These are phyloP conservation scores for Hygrophorus russula DNA, from an alignment of 768 basidiomycete genomes.

Conservation along the genomic window DNA sequence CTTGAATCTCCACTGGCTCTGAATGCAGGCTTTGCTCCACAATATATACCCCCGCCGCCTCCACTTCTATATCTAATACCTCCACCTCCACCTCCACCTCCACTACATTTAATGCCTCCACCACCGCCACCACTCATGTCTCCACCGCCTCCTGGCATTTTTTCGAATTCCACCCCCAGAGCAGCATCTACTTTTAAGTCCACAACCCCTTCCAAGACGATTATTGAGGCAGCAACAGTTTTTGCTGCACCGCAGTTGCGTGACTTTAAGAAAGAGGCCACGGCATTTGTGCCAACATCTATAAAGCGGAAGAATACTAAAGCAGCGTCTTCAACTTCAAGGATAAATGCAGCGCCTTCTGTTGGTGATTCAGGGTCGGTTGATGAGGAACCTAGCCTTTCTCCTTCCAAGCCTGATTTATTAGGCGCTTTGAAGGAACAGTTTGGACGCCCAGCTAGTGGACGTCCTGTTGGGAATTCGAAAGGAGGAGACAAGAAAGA, in stretches of 20 bases:
- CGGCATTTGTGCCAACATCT: constrained; percentile 78
- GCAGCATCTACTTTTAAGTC: constrained; percentile 15
- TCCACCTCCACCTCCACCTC: constrained; percentile 38
- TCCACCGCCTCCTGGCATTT: constrained; percentile 34
- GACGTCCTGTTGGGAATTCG: constrained; percentile 9
- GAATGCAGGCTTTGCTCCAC: constrained; percentile 10
- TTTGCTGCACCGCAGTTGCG: constrained; percentile 81
- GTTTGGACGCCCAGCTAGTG: constrained; percentile 31
- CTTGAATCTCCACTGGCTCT: constrained; percentile 15
- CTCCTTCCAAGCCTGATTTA: constrained; percentile 51
- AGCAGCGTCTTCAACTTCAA: constrained; percentile 21
- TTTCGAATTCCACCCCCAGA: constrained; percentile 25
- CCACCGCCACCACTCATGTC: constrained; percentile 37
- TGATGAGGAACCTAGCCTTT: constrained; percentile 16
- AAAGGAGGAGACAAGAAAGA: constrained; percentile 32
- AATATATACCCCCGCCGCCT: constrained; percentile 8
- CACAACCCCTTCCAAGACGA: constrained; percentile 23
- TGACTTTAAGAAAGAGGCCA: constrained; percentile 91
- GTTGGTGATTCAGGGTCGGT: constrained; percentile 24
- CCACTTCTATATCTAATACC: constrained; percentile 17
- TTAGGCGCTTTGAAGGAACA: constrained; percentile 49
- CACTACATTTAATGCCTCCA: no score
- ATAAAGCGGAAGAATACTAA: constrained; percentile 63
- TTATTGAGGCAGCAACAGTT: constrained; percentile 52
- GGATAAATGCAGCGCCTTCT: constrained; percentile 56